Base-by-base conservation (phyloP, 2,329 filamentous ascomycete species). In the Lachnellula suecica region DNA sequence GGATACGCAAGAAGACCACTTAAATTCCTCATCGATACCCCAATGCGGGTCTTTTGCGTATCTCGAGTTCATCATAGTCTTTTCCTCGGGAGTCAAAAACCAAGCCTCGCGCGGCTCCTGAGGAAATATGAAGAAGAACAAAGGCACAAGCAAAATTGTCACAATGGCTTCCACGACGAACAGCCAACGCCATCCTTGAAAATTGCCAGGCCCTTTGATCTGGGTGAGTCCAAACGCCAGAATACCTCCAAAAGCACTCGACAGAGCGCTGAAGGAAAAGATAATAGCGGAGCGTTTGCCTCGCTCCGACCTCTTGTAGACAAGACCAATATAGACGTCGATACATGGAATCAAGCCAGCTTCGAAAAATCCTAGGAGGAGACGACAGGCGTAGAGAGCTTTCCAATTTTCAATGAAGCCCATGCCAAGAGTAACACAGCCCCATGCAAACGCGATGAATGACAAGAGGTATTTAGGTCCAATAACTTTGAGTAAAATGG, bases 11-110 rank as follows among this genome's bases (percentile, higher is more conserved):
- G 81, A 77, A 4, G 68, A 63, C 76, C 74, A 78, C 56, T 68
- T 71, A 49, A 81, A 80, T 11, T 75, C 4, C 76, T 78, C 74
- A 34, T 68, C 72, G 6, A 77, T 78, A 68, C 76, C 76, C 54
- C 80, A 81, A 41, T 72, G 70, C 2, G 68, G 68, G 3, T 71
- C 64, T 49, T 75, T 75, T 19, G 70, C 68, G 25, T 71, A 71
- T 8, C 79, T 72, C 17, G 77, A 67, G 4, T 67, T 62, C 75
- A 81, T 80, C 64, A 81, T 70, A 51, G 68, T 67, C 59, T 72
- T 75, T 58, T 59, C 57, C 17, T 66, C 59, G 6, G 29, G 42
- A 17, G 31, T 63, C 11, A 67, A 50, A 43, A 67, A 67, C 62
- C 63, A 66, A 17, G 65, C 65, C 7, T 53, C 51, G 24, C 63